Evolutionary conservation across 192 early-diverging fungal species (phyloP).

Genomic region (Entomortierella chlamydospora): DNA sequence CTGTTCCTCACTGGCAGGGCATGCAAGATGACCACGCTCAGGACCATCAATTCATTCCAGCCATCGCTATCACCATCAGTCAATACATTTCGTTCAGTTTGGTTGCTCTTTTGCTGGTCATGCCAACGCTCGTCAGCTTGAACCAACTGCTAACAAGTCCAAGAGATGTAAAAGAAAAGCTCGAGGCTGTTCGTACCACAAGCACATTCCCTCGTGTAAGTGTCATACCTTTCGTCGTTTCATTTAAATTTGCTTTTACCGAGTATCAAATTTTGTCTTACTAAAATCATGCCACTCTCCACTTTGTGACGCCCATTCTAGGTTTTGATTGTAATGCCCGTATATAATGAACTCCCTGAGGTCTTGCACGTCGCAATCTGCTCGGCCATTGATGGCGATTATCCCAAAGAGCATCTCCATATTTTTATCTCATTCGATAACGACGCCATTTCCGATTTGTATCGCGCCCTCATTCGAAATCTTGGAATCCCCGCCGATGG

Average conservation of each 20-base stretch:
- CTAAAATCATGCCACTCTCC: background rate
- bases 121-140: conserved; percentile 21
- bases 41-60: conserved; percentile 9
- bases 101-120: conserved; percentile 5
- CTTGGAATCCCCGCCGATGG: conserved; percentile 18
- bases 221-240: background rate
- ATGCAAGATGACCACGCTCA: background rate
- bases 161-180: conserved; percentile 13
- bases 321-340: conserved; percentile 31
- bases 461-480: conserved; percentile 20
- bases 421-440: conserved; percentile 42
- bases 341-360: conserved; percentile 32
- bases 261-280: background rate
- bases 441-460: conserved; percentile 31
- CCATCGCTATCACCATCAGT: background rate
- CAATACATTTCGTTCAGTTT: conserved; percentile 4
- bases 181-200: conserved; percentile 18
- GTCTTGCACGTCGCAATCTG: conserved; percentile 23
- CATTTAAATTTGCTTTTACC: background rate
- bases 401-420: conserved; percentile 25
- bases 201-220: conserved; percentile 27
- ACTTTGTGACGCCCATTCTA: background rate
- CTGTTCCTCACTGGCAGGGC: conserved; percentile 24
- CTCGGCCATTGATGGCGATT: conserved; percentile 31
- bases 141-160: conserved; percentile 21